Base-by-base conservation (phyloP, 768 basidiomycete species). In the Amanita polypyramis region DNA sequence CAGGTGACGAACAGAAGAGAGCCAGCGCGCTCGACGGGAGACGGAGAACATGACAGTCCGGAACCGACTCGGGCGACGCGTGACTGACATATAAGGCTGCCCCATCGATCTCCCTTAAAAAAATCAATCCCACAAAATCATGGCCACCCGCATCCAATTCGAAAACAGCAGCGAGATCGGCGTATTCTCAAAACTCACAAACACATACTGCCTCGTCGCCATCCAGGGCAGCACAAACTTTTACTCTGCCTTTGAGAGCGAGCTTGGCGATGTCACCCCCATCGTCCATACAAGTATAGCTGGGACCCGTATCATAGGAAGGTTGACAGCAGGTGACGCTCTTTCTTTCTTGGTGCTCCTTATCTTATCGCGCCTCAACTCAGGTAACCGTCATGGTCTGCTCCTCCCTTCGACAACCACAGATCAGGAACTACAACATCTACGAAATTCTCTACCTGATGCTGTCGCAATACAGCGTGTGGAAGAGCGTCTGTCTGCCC, bases 391-490 rank as follows among this genome's bases (percentile, higher is more conserved):
- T 54, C 94, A 99, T 64, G 96, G 96, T 48, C 80, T 99, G 23
- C 88, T 99, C 51, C 91, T 99, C 19, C 96, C 96, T 7, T 82
- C 88, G 45, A 82, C 92, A 47, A 94, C 96, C 41, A 94, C 94
- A 43, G 96, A 98, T 63, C 96, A 98, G 62, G 96, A 99, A 64
- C 79, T 98, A 1, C 96, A 97, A 65, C 96, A 99, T 65, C 76
- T 99, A 49, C 85, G 96, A 29, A 99, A 98, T 62, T 79, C 93
- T 8, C 76, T 98, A 29, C 96, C 96, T 3, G 92, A 96, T 50
- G 55, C 80, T n/a, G 86, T 99, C 55, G 83, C 86, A 32, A 84
- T 99, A 58, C 96, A 97, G 64, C 80, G 96, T 15, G 85, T 99
- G 47, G 96, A 99, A 63, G 96, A 98, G 70, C 85, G 96, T 23